Percentiles rank a stretch among this genome's conserved stretches.
Conservation (phyloP, 2,329 filamentous ascomycete genomes). For the Furcasterigmium furcatum region DNA sequence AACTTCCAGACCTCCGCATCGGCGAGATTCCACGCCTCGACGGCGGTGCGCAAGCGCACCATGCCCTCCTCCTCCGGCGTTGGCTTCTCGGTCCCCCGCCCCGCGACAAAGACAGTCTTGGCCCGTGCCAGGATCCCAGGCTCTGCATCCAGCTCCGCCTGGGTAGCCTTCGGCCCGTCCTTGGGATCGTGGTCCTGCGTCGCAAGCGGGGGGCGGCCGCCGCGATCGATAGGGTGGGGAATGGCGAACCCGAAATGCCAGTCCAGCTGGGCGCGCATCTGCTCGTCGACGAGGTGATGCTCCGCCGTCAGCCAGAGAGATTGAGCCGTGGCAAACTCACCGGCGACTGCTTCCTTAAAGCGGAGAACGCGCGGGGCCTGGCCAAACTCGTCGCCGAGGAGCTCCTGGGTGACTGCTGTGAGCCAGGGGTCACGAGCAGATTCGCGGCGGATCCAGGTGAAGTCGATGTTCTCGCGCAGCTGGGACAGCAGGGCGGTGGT, state of each 20-base stretch:
- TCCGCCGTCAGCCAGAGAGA: constrained; percentile 82
- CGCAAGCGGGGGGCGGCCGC: constrained; percentile 55
- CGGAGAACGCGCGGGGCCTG: constrained; percentile 64
- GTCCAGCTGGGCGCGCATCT: constrained; percentile 70
- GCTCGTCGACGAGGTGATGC: constrained; percentile 58
- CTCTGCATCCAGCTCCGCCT: constrained; percentile 53
- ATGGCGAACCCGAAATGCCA: constrained; percentile 89
- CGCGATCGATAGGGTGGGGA: constrained; percentile 52
- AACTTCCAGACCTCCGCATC: constrained; percentile 80
- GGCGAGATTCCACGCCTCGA: constrained; percentile 67
- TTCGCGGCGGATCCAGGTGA: constrained; percentile 63
- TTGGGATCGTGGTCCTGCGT: constrained; percentile 43
- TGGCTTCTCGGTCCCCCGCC: constrained; percentile 25
- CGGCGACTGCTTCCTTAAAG: constrained; percentile 80
- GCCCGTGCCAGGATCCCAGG: constrained; percentile 44
- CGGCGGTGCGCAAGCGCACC: constrained; percentile 44
- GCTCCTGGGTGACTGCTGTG: constrained; percentile 62
- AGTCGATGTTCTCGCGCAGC: constrained; percentile 57
- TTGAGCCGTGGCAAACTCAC: constrained; percentile 57
- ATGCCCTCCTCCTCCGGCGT: constrained; percentile 42
- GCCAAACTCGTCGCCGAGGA: constrained; percentile 61
- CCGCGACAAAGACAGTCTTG: not conserved
- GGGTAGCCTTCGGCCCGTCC: constrained; percentile 46
- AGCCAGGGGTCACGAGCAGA: constrained; percentile 80
- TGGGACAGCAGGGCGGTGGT: constrained; percentile 70